phyloP scores from a whole-genome alignment of 148 eudicot species.

The Pharnaceum exiguum region DNA sequence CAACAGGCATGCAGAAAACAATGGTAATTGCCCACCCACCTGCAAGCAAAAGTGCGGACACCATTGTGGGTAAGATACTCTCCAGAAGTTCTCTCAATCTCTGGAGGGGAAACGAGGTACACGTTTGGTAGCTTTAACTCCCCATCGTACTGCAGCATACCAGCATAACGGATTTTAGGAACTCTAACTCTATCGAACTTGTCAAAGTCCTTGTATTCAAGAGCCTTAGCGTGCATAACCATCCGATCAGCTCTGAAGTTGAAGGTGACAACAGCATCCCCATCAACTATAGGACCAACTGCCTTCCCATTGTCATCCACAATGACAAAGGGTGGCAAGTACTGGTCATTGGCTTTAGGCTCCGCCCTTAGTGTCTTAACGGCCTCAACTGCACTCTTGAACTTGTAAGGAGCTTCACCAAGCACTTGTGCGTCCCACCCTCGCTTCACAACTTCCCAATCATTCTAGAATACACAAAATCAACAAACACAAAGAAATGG shows the following conservation, averaged over 20 bases:
- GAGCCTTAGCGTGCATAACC: conserved; percentile 92
- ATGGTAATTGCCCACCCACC: conserved; percentile 33
- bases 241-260: conserved; percentile 95
- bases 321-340: conserved; percentile 82
- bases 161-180: conserved; percentile 85
- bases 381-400: conserved; percentile 66
- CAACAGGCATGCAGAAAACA: background rate
- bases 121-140: conserved; percentile 78
- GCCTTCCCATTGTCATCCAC: conserved; percentile 76
- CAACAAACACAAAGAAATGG: conserved; percentile 6
- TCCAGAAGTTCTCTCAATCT: conserved; percentile 85
- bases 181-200: conserved; percentile 72
- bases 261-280: conserved; percentile 90
- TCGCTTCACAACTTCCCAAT: conserved; percentile 89
- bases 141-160: conserved; percentile 94
- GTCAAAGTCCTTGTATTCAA: conserved; percentile 75
- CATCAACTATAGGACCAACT: conserved; percentile 89
- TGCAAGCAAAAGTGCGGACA: conserved; percentile 87
- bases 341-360: conserved; percentile 69
- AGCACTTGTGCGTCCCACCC: conserved; percentile 99
- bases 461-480: conserved; percentile 81
- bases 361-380: conserved; percentile 67
- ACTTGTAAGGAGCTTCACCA: conserved; percentile 94
- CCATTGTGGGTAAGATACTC: conserved; percentile 78
- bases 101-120: conserved; percentile 85